phyloP scores from a whole-genome alignment of 208 protist genomes.

The Endotrypanum monterogeii region DNA sequence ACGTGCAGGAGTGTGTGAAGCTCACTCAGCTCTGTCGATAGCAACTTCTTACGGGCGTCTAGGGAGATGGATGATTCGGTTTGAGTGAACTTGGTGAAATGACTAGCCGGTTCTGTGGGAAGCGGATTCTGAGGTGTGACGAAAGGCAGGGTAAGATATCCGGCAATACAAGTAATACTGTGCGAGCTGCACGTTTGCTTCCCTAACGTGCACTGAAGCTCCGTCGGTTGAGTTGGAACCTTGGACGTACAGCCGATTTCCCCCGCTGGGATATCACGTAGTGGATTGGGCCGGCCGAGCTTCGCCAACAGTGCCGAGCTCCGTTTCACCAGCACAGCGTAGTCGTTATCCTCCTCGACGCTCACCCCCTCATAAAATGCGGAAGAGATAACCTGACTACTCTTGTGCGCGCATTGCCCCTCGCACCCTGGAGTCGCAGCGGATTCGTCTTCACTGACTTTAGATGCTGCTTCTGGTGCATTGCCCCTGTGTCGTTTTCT shows the following conservation, averaged over 20 bases:
- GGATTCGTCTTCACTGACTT: neutral
- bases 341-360: slow-evolving; percentile 19
- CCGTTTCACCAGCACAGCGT: slow-evolving; percentile 24
- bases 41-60: slow-evolving; percentile 21
- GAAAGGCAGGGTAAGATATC: neutral
- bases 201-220: slow-evolving; percentile 15
- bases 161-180: neutral
- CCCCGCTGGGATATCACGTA: neutral
- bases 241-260: neutral
- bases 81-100: slow-evolving; percentile 10
- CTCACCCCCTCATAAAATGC: neutral
- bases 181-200: neutral
- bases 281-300: slow-evolving; percentile 4
- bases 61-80: slow-evolving; percentile 8
- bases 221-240: slow-evolving; percentile 16
- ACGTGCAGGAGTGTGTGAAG: slow-evolving; percentile 68
- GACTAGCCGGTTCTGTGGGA: neutral
- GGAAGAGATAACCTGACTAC: neutral
- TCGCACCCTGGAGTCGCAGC: neutral
- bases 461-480: slow-evolving; percentile 1
- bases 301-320: slow-evolving; percentile 32
- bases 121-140: neutral
- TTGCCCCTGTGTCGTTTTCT: slow-evolving; percentile 7
- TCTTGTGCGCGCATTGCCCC: neutral
- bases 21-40: slow-evolving; percentile 49